Base-by-base conservation (phyloP, 2,329 filamentous ascomycete species). In the Plenodomus tracheiphilus region DNA sequence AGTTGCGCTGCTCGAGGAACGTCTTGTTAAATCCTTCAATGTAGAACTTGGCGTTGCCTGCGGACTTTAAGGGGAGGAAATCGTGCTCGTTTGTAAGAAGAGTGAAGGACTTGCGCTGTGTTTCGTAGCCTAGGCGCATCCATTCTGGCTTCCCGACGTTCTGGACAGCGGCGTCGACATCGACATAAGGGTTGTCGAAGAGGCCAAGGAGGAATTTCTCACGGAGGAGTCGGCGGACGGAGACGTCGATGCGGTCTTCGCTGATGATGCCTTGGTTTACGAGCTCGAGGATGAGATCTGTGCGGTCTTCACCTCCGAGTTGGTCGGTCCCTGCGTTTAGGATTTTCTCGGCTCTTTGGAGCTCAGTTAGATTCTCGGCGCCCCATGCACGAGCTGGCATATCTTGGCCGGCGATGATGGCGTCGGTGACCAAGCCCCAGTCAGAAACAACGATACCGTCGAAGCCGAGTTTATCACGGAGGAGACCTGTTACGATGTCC, bases 161-260 rank as follows among this genome's bases (percentile, higher is more conserved):
- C 2, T 65, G 62, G 1, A 62, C 68, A 0, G 77, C 77, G 1
- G 64, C 68, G 1, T 75, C 74, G 1, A 70, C 67, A 47, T 82
- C 76, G 4, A 81, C 75, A 37, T 78, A 81, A 0, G 77, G 78
- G 40, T 77, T 74, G 11, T 81, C 79, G 41, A 81, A 82, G 7
- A 81, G 73, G 2, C 79, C 79, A 0, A 81, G 71, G 3, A 72
- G 43, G 54, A 81, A 81, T 59, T 81, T 82, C 51, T 82, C 79
- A 22, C 62, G 66, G 3, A 81, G 67, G 0, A 81, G 63, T 1
- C 74, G 75, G 2, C 74, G 69, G 2, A 81, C 73, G 0, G 78
- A 81, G 7, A 65, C 44, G 43, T 81, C 74, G 3, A 82, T 61
- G 11, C 79, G 76, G 0, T 62, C 59, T 45, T 81, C 77, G 7